Conservation (phyloP, 495 filamentous ascomycete species). For the Xylaria longipes region DNA sequence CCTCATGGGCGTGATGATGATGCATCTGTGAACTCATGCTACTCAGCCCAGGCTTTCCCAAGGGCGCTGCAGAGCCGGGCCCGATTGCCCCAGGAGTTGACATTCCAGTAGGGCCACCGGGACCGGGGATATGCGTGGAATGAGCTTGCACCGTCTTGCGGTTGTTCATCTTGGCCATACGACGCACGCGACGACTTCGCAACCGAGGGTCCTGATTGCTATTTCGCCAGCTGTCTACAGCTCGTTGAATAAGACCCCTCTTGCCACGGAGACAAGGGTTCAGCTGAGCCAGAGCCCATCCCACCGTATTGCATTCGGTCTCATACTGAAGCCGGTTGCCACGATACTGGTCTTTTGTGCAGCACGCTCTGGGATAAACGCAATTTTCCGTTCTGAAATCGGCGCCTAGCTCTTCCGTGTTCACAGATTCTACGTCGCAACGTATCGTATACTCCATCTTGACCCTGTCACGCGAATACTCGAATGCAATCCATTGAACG, state of each 20-base stretch:
- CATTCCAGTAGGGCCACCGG: slow-evolving; percentile 62
- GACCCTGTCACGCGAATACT: slow-evolving; percentile 95
- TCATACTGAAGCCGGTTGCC: slow-evolving; percentile 96
- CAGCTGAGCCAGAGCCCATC: slow-evolving; percentile 92
- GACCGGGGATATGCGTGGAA: slow-evolving; percentile 53
- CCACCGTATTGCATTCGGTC: slow-evolving; percentile 97
- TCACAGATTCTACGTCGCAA: slow-evolving; percentile 96
- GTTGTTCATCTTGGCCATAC: slow-evolving; percentile 93
- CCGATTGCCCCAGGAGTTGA: slow-evolving; percentile 52
- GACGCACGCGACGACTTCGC: slow-evolving; percentile 86
- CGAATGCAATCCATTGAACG: slow-evolving; percentile 98
- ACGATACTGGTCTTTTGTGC: slow-evolving; percentile 91
- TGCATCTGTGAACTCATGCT: slow-evolving; percentile 64
- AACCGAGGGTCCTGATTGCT: slow-evolving; percentile 95
- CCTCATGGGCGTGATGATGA: slow-evolving; percentile 80
- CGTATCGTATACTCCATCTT: slow-evolving; percentile 99
- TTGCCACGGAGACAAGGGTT: slow-evolving; percentile 92
- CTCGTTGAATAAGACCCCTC: slow-evolving; percentile 92
- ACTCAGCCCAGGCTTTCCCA: slow-evolving; percentile 63
- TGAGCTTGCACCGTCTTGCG: slow-evolving; percentile 68
- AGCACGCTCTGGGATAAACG: slow-evolving; percentile 95
- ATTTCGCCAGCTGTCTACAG: slow-evolving; percentile 98
- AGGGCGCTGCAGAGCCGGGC: slow-evolving; percentile 51
- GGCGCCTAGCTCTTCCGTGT: slow-evolving; percentile 78
- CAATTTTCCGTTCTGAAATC: slow-evolving; percentile 99